phyloP scores from a whole-genome alignment of 345 rosid species.

The Arabis hirsuta region DNA sequence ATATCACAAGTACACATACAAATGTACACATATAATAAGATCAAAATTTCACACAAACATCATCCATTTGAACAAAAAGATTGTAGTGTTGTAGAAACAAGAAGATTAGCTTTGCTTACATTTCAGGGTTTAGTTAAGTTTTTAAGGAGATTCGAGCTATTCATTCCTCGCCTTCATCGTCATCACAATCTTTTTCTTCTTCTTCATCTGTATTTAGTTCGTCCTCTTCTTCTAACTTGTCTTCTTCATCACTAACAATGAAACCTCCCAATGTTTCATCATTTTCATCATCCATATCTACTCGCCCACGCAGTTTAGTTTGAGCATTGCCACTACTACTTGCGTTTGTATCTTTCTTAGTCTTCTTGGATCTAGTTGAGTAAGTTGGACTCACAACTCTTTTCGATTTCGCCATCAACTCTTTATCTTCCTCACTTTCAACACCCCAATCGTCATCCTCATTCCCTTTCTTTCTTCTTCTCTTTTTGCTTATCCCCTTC shows the following conservation, averaged over 20 bases:
- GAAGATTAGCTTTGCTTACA: slow-evolving; percentile 26
- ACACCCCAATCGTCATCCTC: slow-evolving; percentile 69
- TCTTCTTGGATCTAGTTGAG: slow-evolving; percentile 61
- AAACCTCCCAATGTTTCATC: slow-evolving; percentile 78
- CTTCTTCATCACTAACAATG: slow-evolving; percentile 63
- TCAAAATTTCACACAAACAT: slow-evolving; percentile 4
- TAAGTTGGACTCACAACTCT: slow-evolving; percentile 45
- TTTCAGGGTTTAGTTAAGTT: too few relatives aligned
- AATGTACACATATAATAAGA: neutral
- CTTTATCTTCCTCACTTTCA: slow-evolving; percentile 66
- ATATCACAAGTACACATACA: neutral
- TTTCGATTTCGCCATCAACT: slow-evolving; percentile 39
- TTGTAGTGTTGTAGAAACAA: neutral
- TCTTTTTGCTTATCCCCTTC: slow-evolving; percentile 48
- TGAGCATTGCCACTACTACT: slow-evolving; percentile 9
- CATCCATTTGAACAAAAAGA: slow-evolving; percentile 24
- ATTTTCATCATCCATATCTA: slow-evolving; percentile 39
- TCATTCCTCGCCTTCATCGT: slow-evolving; percentile 34
- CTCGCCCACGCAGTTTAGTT: slow-evolving; percentile 31
- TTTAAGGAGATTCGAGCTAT: neutral
- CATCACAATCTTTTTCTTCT: slow-evolving; percentile 41
- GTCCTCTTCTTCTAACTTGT: slow-evolving; percentile 45
- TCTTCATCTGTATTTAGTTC: slow-evolving; percentile 49
- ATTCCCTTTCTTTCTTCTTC: slow-evolving; percentile 47
- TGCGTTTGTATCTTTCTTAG: slow-evolving; percentile 29